Conservation (phyloP, 305 asterid species). For the Coffea humblotiana region DNA sequence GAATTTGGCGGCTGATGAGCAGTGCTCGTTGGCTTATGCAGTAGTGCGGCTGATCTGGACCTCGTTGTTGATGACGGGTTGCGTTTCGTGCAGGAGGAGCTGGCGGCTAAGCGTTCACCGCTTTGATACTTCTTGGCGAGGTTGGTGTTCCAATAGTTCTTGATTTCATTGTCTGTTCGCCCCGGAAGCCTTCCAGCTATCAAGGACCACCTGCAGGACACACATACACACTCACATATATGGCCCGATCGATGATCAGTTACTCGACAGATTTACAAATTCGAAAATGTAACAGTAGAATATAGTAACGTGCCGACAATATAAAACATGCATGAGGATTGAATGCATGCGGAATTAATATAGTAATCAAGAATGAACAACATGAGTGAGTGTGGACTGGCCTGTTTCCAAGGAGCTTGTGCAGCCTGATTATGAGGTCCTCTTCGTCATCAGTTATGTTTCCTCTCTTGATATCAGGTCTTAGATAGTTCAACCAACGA, state of each 20-base stretch:
- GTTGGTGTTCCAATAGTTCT: slow-evolving; percentile 54
- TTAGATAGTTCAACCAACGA: slow-evolving; percentile 65
- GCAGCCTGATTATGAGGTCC: slow-evolving; percentile 52
- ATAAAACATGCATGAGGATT: not conserved
- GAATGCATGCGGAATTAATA: not conserved
- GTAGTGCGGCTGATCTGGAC: not conserved
- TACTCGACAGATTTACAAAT: no score
- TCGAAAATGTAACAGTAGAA: no score
- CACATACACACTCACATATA: no score
- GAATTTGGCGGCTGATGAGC: not conserved
- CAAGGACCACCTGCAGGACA: slow-evolving; percentile 44
- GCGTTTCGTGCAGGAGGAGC: slow-evolving; percentile 12
- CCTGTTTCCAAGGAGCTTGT: slow-evolving; percentile 55
- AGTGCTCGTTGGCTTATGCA: no score
- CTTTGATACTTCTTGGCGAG: slow-evolving; percentile 27
- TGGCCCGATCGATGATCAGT: no score
- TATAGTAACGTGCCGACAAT: no score
- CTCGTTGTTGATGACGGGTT: not conserved
- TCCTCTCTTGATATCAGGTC: slow-evolving; percentile 65
- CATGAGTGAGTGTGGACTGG: no score
- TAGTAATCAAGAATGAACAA: not conserved
- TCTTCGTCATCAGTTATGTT: slow-evolving; percentile 50
- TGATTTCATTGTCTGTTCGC: slow-evolving; percentile 65
- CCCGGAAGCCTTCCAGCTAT: slow-evolving; percentile 57
- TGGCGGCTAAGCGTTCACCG: slow-evolving; percentile 8